A percentile compares a stretch with the other conserved stretches of the same genome.
Conservation (phyloP, 176 grass and related monocot genomes). For the Musa schizocarpa region DNA sequence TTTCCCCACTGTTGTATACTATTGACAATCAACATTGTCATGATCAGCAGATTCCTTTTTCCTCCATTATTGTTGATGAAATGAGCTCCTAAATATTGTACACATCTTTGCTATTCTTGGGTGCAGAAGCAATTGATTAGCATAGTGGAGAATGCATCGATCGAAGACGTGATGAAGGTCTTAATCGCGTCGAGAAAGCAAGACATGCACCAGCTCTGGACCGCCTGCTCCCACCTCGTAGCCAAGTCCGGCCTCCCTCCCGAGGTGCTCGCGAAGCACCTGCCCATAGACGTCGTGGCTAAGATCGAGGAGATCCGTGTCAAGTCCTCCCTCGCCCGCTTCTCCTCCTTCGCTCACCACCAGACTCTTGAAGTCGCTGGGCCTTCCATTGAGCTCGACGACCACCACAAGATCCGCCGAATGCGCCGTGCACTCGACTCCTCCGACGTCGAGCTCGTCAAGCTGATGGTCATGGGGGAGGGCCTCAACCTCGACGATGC, state of each 20-base stretch:
- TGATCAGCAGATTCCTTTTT: background rate
- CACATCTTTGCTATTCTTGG: background rate
- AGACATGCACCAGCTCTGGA: constrained; percentile 91
- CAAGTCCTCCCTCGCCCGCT: constrained; percentile 62
- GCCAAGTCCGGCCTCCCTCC: constrained; percentile 86
- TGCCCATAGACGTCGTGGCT: constrained; percentile 79
- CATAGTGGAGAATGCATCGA: constrained; percentile 97
- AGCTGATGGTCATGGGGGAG: constrained; percentile 99
- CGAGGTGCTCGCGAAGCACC: constrained; percentile 94
- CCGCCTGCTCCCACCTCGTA: constrained; percentile 86
- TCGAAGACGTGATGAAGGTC: constrained; percentile 99
- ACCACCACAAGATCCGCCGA: constrained; percentile 77
- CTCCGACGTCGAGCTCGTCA: constrained; percentile 93
- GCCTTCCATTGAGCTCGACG: constrained; percentile 9
- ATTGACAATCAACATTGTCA: background rate
- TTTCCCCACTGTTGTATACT: background rate
- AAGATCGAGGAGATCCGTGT: constrained; percentile 95
- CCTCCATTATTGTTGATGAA: background rate
- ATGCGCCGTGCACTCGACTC: constrained; percentile 67
- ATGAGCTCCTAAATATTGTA: background rate
- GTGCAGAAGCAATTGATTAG: constrained; percentile 84
- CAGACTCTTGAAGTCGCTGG: background rate
- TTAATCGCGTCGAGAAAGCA: constrained; percentile 90
- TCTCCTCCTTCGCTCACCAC: constrained; percentile 32
- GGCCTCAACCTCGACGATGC: constrained; percentile 95